phyloP scores from a whole-genome alignment of 2,329 filamentous ascomycete genomes.

The Metarhizium sp. region DNA sequence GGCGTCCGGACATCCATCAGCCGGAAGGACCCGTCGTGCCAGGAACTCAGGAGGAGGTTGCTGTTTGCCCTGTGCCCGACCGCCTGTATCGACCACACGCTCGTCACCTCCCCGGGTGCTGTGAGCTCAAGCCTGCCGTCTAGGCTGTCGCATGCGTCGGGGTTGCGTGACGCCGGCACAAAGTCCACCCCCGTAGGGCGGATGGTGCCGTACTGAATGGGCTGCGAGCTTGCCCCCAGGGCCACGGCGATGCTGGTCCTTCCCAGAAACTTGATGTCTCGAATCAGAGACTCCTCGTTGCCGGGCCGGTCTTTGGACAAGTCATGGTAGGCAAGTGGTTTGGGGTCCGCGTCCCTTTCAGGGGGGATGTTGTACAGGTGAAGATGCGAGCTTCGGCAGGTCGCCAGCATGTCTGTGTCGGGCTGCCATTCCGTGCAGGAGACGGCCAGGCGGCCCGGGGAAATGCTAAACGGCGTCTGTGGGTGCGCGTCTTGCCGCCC shows the following conservation, averaged over 20 bases:
- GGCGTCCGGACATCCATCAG: constrained; percentile 42
- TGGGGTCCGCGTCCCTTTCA: constrained; percentile 5
- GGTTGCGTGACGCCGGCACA: constrained; percentile 23
- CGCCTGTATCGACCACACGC: constrained; percentile 37
- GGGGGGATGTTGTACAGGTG: constrained; percentile 18
- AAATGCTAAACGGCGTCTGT: not conserved
- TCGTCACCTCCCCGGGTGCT: constrained; percentile 16
- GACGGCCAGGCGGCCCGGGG: constrained; percentile 18
- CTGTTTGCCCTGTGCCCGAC: constrained; percentile 26
- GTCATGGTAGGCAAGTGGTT: constrained; percentile 16
- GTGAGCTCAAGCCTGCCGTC: too few species aligned
- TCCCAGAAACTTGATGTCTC: constrained; percentile 35
- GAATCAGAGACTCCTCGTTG: constrained; percentile 17
- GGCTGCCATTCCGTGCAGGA: constrained; percentile 25
- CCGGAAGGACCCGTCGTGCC: constrained; percentile 43
- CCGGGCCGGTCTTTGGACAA: constrained; percentile 11
- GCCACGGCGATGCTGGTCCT: constrained; percentile 35
- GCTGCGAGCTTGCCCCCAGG: constrained; percentile 29
- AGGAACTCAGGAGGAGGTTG: constrained; percentile 38
- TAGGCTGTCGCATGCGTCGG: not conserved
- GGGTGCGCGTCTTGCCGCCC: not conserved
- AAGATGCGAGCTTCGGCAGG: constrained; percentile 20
- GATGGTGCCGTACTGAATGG: constrained; percentile 35
- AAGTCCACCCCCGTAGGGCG: constrained; percentile 35
- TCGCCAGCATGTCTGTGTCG: constrained; percentile 18